Evolutionary conservation across 805 yeast genomes (phyloP).

Genomic region (Brettanomyces nanus): DNA sequence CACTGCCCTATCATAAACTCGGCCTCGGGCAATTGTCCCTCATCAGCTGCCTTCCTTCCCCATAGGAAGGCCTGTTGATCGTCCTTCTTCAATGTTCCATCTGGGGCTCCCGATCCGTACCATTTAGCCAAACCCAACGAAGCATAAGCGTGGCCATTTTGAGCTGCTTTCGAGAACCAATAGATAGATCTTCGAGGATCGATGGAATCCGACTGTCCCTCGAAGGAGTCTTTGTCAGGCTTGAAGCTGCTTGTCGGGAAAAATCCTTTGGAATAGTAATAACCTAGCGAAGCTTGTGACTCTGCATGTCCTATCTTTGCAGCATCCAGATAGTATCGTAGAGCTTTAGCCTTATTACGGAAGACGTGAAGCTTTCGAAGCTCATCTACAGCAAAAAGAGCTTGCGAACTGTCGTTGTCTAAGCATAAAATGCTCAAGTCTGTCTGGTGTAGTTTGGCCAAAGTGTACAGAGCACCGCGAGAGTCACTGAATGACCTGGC

Average conservation of each 20-base stretch:
- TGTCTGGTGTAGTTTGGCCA: slow-evolving; percentile 29
- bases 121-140: slow-evolving; percentile 71
- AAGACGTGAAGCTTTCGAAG: slow-evolving; percentile 24
- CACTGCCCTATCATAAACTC: slow-evolving; percentile 65
- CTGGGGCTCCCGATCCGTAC: slow-evolving; percentile 64
- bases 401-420: slow-evolving; percentile 20
- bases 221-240: slow-evolving; percentile 24
- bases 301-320: slow-evolving; percentile 55
- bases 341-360: slow-evolving; percentile 33
- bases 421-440: slow-evolving; percentile 24
- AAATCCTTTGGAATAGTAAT: slow-evolving; percentile 62
- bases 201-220: slow-evolving; percentile 24
- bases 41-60: slow-evolving; percentile 56
- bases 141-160: slow-evolving; percentile 55
- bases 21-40: slow-evolving; percentile 47
- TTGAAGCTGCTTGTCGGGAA: slow-evolving; percentile 26
- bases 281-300: slow-evolving; percentile 64
- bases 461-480: slow-evolving; percentile 26
- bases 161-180: slow-evolving; percentile 69
- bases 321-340: slow-evolving; percentile 48
- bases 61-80: slow-evolving; percentile 61
- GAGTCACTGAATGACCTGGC: slow-evolving; percentile 27
- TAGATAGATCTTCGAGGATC: slow-evolving; percentile 56
- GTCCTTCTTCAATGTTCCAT: slow-evolving; percentile 38
- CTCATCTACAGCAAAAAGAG: slow-evolving; percentile 26